Base-by-base conservation (phyloP, 2,329 filamentous ascomycete species). In the Chaetomium strumarium region DNA sequence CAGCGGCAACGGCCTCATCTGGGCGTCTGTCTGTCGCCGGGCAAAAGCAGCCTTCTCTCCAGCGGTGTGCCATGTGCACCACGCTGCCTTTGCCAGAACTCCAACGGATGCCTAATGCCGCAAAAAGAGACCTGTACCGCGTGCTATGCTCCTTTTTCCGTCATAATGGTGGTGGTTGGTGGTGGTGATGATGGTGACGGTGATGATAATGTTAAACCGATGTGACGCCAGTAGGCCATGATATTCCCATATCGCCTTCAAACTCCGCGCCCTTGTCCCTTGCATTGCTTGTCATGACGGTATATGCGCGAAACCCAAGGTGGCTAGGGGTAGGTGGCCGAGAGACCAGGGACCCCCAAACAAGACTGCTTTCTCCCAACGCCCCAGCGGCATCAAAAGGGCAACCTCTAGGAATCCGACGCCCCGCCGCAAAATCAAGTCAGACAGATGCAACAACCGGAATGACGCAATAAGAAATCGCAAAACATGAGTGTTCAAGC, bases 221-320 rank as follows among this genome's bases (percentile, higher is more conserved):
- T 51, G 50, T 43, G 51, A 56, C 56, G 55, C 58, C 58, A 24
- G 37, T 46, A 43, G 54, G 55, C 46, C 48, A 53, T 53, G 30
- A 49, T 40, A 36, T 51, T 17, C 45, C 31, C 44, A 30, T n/a
- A 8, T n/a, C 34, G 13, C 40, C 33, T 42, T 52, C 39, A 51
- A 51, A 24, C 34, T 13, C 12, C 40, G 37, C 36, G 47, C 53
- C 55, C 56, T 52, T 55, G 51, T 53, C 56, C 60, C 57, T 49
- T 56, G 57, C 51, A 56, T 57, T 58, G 49, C 53, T 57, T 60
- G 55, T 58, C 53, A 58, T 60, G 55, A 59, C 53, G 24, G 48
- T 56, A 53, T 58, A 51, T 46, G 52, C 51, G 53, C 54, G 49
- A 57, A 57, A 60, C 46, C 51, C 53, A 41, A 57, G 47, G 52